phyloP scores from a whole-genome alignment of 1,139 yeast species.

The Protomyces inundatus region DNA sequence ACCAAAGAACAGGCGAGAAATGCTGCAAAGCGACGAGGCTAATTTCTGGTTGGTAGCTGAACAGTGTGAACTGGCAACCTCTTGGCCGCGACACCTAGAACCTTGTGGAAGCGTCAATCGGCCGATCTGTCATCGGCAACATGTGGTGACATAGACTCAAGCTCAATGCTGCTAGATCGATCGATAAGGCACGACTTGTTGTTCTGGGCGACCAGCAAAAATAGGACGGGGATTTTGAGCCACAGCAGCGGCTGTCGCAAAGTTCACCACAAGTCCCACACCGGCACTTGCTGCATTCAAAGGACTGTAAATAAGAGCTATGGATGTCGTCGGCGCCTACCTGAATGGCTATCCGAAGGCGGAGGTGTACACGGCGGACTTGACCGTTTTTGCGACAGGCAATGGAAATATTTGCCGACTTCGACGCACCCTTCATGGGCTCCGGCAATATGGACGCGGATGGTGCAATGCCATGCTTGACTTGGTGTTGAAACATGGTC shows the following conservation, averaged over 20 bases:
- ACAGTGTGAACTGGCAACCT: background rate
- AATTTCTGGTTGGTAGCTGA: background rate
- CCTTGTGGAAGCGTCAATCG: background rate
- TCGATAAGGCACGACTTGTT: constrained; percentile 28
- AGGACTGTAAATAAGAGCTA: background rate
- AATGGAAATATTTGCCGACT: background rate
- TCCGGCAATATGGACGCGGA: background rate
- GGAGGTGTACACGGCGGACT: background rate
- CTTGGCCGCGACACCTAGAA: background rate
- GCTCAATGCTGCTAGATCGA: constrained; percentile 9
- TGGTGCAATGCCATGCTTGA: background rate
- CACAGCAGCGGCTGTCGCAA: background rate
- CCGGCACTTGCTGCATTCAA: background rate
- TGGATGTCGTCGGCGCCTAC: constrained; percentile 13
- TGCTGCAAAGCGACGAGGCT: background rate
- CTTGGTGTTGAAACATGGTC: background rate
- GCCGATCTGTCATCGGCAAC: background rate
- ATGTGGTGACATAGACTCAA: constrained; percentile 27
- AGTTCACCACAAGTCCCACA: background rate
- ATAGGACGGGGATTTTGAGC: background rate
- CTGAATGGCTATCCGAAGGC: constrained; percentile 1
- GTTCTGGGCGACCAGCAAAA: constrained; percentile 28
- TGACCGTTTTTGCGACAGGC: background rate
- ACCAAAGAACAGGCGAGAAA: background rate
- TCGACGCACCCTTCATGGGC: background rate